Conservation (phyloP, 1,284 basidiomycete species). For the Cutaneotrichosporon sp. region DNA sequence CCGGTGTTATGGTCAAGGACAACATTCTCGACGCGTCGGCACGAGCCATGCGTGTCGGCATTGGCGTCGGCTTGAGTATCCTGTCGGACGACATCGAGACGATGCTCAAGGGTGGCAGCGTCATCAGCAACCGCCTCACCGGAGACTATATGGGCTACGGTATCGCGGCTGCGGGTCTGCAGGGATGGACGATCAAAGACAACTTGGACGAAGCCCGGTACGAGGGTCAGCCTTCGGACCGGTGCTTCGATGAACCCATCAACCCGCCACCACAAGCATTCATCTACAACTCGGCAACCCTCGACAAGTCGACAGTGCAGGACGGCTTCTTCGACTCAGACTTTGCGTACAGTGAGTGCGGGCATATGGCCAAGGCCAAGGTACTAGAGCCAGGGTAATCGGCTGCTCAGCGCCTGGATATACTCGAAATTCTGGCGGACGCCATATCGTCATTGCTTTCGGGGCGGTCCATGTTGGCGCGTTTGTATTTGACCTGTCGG, state of each 20-base stretch:
- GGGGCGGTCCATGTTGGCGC: no score
- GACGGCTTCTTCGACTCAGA: slow-evolving; percentile 48
- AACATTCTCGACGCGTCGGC: slow-evolving; percentile 52
- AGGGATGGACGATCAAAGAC: slow-evolving; percentile 49
- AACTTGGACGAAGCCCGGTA: slow-evolving; percentile 51
- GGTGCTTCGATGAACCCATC: slow-evolving; percentile 50
- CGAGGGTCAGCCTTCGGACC: slow-evolving; percentile 41
- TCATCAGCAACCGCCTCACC: slow-evolving; percentile 44
- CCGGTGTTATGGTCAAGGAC: slow-evolving; percentile 45
- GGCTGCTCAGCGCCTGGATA: no score
- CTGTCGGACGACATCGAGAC: slow-evolving; percentile 54
- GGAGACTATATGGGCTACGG: slow-evolving; percentile 54
- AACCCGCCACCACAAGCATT: slow-evolving; percentile 51
- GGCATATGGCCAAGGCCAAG: no score
- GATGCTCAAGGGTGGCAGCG: slow-evolving; percentile 44
- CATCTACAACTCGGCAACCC: slow-evolving; percentile 38
- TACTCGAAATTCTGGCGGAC: no score
- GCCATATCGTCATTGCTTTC: no score
- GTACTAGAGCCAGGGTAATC: no score
- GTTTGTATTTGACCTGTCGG: no score
- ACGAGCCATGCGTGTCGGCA: slow-evolving; percentile 54
- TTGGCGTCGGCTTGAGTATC: slow-evolving; percentile 54
- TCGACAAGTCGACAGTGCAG: slow-evolving; percentile 44
- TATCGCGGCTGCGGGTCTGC: slow-evolving; percentile 50
- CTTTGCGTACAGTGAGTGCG: slow-evolving; percentile 51